Percentiles rank a stretch among this genome's conserved stretches.
Evolutionary conservation across 2,329 filamentous ascomycete species (phyloP).

Genomic region (Mycogone perniciosa): DNA sequence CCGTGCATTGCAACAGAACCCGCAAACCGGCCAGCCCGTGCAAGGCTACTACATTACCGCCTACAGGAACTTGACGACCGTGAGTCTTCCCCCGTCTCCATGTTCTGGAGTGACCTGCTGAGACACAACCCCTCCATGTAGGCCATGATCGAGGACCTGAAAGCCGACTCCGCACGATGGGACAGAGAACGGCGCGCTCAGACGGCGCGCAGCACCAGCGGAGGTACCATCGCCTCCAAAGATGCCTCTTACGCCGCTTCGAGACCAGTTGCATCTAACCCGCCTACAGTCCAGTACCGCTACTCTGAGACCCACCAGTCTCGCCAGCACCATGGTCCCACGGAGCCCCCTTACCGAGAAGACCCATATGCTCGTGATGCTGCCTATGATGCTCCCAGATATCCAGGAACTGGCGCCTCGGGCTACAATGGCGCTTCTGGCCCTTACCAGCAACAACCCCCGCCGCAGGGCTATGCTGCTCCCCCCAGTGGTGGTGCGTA

Average conservation of each 20-base stretch:
- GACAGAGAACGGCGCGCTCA: slow-evolving; percentile 54
- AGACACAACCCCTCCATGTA: slow-evolving; percentile 21
- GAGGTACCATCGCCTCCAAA: slow-evolving; percentile 54
- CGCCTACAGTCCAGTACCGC: slow-evolving; percentile 51
- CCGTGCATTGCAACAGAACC: slow-evolving; percentile 35
- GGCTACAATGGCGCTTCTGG: slow-evolving; percentile 43
- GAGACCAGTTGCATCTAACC: slow-evolving; percentile 50
- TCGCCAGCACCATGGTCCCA: slow-evolving; percentile 44
- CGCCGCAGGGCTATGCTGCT: slow-evolving; percentile 19
- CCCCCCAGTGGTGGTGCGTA: slow-evolving; percentile 27
- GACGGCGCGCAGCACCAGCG: slow-evolving; percentile 45
- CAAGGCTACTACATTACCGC: slow-evolving; percentile 73
- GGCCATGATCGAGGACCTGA: slow-evolving; percentile 59
- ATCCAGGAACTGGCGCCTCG: slow-evolving; percentile 44
- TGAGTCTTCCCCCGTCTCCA: slow-evolving; percentile 38
- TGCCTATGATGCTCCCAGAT: slow-evolving; percentile 39
- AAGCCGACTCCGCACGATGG: slow-evolving; percentile 56
- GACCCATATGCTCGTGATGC: slow-evolving; percentile 35
- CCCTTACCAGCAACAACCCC: slow-evolving; percentile 24
- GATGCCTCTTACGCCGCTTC: slow-evolving; percentile 40
- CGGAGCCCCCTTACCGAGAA: slow-evolving; percentile 30
- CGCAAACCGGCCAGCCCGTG: slow-evolving; percentile 52
- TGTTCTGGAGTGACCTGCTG: not conserved
- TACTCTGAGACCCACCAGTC: slow-evolving; percentile 46
- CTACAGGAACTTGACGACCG: slow-evolving; percentile 71